Conservation (phyloP, 495 filamentous ascomycete genomes). For the Aspergillus heteromorphus region DNA sequence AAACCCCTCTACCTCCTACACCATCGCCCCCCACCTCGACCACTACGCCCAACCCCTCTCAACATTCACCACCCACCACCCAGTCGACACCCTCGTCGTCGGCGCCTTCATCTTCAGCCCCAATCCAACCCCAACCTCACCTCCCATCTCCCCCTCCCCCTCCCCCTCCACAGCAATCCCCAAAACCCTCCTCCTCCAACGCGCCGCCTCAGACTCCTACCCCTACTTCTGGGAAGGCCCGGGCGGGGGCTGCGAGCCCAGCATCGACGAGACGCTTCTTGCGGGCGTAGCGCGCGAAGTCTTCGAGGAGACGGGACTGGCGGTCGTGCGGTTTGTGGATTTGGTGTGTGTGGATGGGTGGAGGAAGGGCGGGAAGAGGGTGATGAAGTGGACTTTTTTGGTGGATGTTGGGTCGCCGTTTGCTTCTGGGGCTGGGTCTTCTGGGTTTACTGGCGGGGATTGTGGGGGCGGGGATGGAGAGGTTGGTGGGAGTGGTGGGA, state of each 20-base stretch:
- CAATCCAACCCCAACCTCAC: neutral
- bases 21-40: neutral
- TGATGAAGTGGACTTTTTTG: slow-evolving; percentile 34
- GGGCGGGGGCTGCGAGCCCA: slow-evolving; percentile 45
- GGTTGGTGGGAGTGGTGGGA: neutral
- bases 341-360: slow-evolving; percentile 34
- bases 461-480: neutral
- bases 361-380: slow-evolving; percentile 15
- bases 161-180: slow-evolving; percentile 2
- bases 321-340: slow-evolving; percentile 39
- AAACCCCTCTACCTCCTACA: too few species aligned
- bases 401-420: slow-evolving; percentile 23
- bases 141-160: neutral
- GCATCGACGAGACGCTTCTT: slow-evolving; percentile 38
- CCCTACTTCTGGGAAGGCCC: slow-evolving; percentile 54
- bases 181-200: slow-evolving; percentile 50
- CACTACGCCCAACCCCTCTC: neutral
- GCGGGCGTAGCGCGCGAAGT: slow-evolving; percentile 51
- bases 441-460: neutral
- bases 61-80: neutral
- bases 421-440: too few species aligned
- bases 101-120: neutral
- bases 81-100: neutral
- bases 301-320: slow-evolving; percentile 54
- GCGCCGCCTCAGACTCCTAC: slow-evolving; percentile 38